A percentile compares a stretch with the other conserved stretches of the same genome.
These are phyloP conservation scores for Hanseniaspora jakobsenii DNA, from an alignment of 805 yeast species.

Conservation along the genomic window DNA sequence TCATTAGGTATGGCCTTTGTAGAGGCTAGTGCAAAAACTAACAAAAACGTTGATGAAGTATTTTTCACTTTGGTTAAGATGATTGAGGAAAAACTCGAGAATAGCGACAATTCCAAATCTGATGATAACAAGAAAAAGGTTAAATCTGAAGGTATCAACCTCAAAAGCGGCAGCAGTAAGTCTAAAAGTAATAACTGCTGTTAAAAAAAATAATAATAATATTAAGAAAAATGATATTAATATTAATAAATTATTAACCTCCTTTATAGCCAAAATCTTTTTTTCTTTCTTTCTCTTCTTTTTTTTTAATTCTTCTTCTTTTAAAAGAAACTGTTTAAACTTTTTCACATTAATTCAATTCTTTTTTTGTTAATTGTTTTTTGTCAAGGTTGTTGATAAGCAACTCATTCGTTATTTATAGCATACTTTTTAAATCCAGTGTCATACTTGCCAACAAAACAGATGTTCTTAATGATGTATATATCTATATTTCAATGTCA, in stretches of 20 bases:
- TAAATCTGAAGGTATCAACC: conserved; percentile 8
- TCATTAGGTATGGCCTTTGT: conserved; percentile 82
- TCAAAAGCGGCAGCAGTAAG: conserved; percentile 4
- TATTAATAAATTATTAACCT: background rate
- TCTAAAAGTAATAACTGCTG: conserved; percentile 9
- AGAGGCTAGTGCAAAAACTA: conserved; percentile 93
- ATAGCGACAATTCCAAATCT: background rate
- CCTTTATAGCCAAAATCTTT: background rate
- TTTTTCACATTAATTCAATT: too few relatives aligned
- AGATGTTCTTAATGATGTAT: too few relatives aligned
- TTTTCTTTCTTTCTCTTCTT: too few relatives aligned
- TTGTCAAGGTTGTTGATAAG: too few relatives aligned
- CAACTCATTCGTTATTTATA: too few relatives aligned
- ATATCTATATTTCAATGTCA: too few relatives aligned
- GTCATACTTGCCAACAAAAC: too few relatives aligned
- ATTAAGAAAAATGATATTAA: background rate
- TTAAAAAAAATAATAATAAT: background rate
- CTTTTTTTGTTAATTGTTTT: too few relatives aligned
- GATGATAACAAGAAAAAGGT: background rate
- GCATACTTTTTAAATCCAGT: too few relatives aligned
- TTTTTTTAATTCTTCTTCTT: too few relatives aligned
- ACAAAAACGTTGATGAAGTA: conserved; percentile 80
- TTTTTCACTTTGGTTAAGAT: conserved; percentile 79
- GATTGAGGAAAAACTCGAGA: conserved; percentile 60
- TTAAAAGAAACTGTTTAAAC: too few relatives aligned